Conservation (phyloP, 2,329 filamentous ascomycete genomes). For the Ramichloridium luteum region DNA sequence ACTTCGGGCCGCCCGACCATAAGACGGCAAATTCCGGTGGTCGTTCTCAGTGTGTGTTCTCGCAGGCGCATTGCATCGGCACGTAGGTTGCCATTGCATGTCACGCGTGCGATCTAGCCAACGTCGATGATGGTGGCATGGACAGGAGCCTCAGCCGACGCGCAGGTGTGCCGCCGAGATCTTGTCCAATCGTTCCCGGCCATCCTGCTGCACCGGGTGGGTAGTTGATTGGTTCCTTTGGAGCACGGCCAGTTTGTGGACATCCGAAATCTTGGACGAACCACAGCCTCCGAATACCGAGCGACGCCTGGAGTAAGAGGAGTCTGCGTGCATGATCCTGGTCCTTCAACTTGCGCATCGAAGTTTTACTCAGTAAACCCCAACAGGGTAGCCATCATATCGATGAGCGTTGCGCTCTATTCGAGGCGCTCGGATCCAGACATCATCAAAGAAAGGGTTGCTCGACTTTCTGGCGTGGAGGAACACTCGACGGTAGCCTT, state of each 20-base stretch:
- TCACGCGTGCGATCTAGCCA: neutral
- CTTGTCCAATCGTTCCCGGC: neutral
- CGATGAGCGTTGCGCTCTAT: slow-evolving; percentile 1
- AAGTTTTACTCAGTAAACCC: neutral
- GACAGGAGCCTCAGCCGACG: neutral
- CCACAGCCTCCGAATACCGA: neutral
- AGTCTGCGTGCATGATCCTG: neutral
- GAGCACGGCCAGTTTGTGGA: slow-evolving; percentile 1
- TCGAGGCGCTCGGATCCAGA: neutral
- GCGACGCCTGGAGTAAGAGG: neutral
- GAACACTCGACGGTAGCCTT: neutral
- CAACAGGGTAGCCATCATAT: neutral
- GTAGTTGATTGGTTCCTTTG: neutral
- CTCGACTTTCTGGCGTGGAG: neutral
- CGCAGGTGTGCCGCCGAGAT: neutral
- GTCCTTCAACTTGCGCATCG: neutral
- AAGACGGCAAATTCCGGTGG: no score
- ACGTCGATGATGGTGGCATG: slow-evolving; percentile 1
- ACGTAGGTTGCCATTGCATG: neutral
- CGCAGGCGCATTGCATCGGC: neutral
- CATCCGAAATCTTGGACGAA: no score
- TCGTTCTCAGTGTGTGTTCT: no score
- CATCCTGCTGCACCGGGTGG: neutral
- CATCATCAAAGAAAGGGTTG: neutral
- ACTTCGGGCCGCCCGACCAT: no score